These are phyloP conservation scores for Vanrija humicola DNA, from an alignment of 1,284 basidiomycete genomes.

Conservation along the genomic window DNA sequence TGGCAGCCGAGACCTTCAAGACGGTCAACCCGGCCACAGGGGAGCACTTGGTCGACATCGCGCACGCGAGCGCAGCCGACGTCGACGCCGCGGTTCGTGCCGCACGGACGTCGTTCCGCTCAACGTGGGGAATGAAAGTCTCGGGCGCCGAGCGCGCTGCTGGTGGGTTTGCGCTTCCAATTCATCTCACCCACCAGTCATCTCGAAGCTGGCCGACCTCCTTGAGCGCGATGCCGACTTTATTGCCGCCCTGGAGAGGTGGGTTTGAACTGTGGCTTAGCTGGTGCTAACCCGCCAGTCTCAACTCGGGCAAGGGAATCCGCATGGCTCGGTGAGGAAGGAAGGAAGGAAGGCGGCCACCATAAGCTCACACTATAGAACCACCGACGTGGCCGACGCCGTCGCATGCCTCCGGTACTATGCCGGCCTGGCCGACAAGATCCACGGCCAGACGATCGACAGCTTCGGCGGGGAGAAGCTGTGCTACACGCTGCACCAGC, in stretches of 20 bases:
- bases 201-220: constrained; percentile 84
- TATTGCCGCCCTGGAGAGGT: constrained; percentile 67
- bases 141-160: constrained; percentile 74
- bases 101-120: constrained; percentile 74
- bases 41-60: constrained; percentile 40
- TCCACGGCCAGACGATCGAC: constrained; percentile 53
- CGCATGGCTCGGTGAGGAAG: constrained; percentile 57
- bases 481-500: constrained; percentile 83
- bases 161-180: constrained; percentile 13
- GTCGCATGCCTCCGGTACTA: constrained; percentile 75
- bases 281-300: no score
- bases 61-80: constrained; percentile 54
- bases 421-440: constrained; percentile 64
- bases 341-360: no score
- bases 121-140: constrained; percentile 84
- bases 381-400: constrained; percentile 71
- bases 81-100: constrained; percentile 77
- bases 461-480: constrained; percentile 58
- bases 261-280: no score
- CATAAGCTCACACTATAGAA: constrained; percentile 4
- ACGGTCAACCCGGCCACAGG: constrained; percentile 55
- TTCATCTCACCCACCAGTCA: constrained; percentile 42
- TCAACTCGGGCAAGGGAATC: constrained; percentile 80
- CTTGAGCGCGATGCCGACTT: constrained; percentile 74
- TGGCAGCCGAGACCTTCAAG: constrained; percentile 26